Base-by-base conservation (phyloP, 1,284 basidiomycete species). In the Moesziomyces parantarcticus region DNA sequence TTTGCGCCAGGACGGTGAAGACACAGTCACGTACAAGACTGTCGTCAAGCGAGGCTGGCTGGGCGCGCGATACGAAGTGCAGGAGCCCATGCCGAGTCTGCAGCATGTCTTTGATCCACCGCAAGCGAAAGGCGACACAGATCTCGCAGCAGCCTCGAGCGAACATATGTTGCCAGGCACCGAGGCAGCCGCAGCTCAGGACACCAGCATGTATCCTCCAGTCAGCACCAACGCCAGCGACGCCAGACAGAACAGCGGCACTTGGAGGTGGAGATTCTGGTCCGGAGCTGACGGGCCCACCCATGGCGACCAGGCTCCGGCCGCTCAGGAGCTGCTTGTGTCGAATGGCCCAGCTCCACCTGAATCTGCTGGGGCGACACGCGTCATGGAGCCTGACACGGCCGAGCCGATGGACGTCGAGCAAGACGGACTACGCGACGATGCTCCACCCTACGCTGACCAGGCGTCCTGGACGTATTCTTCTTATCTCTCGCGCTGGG, bases 401-500 rank as follows among this genome's bases (percentile, higher is more conserved):
- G 55, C 59, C n/a, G 50, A 50, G 47, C 68, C 68, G 3, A 72
- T 72, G 69, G 69, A 72, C n/a, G 58, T 72, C 45, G 65, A 67
- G 22, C 57, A 48, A 18, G 50, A 53, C 5, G 53, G 14, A 0
- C 25, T 9, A 1, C 43, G 32, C 0, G 22, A 42, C 1, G 45
- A 39, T 11, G 53, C 39, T 26, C 29, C 53, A 22, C 41, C 42
- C 18, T 51, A 44, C 8, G 29, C 58, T 3, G 61, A 58, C 18
- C 45, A 54, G 20, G 63, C 49, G 0, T 65, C 65, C 14, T 76
- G 71, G 70, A 76, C 64, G 16, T 76, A 76, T 32, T 76, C 74
- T 2, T 76, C 70, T 13, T 74, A 76, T 41, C 20, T 76, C 26
- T 70, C 74, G 14, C 69, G 74, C 56, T 76, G 74, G 74, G 64